Evolutionary conservation across 768 basidiomycete genomes (phyloP).

Genomic region (Lactarius quietus): DNA sequence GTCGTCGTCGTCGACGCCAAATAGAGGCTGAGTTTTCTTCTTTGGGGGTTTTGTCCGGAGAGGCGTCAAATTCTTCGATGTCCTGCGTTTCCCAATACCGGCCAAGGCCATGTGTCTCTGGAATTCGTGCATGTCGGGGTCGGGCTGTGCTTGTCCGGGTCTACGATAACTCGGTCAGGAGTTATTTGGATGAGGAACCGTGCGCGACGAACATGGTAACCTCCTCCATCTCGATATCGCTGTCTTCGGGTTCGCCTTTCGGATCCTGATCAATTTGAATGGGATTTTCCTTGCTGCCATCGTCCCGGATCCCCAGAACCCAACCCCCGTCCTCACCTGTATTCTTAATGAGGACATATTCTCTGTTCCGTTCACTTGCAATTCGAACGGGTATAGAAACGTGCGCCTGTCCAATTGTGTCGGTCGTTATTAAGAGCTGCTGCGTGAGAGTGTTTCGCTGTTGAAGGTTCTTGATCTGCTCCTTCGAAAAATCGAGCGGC

Average conservation of each 20-base stretch:
- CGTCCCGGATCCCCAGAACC: slow-evolving; percentile 88
- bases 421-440: slow-evolving; percentile 86
- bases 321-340: slow-evolving; percentile 85
- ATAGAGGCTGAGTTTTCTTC: slow-evolving; percentile 47
- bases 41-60: slow-evolving; percentile 33
- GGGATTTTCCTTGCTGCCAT: slow-evolving; percentile 79
- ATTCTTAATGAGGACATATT: slow-evolving; percentile 95
- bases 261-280: slow-evolving; percentile 77
- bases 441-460: slow-evolving; percentile 92
- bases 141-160: slow-evolving; percentile 34
- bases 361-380: slow-evolving; percentile 90
- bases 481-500: slow-evolving; percentile 92
- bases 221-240: slow-evolving; percentile 74
- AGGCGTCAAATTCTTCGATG: slow-evolving; percentile 38
- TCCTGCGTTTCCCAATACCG: slow-evolving; percentile 50
- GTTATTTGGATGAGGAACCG: not conserved
- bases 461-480: slow-evolving; percentile 88
- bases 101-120: slow-evolving; percentile 58
- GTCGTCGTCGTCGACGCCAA: slow-evolving; percentile 52
- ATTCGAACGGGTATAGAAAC: slow-evolving; percentile 90
- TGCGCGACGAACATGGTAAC: slow-evolving; percentile 54
- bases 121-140: slow-evolving; percentile 62
- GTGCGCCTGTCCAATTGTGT: slow-evolving; percentile 86
- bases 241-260: slow-evolving; percentile 32
- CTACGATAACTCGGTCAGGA: slow-evolving; percentile 21